Evolutionary conservation across 1,284 basidiomycete genomes (phyloP).

Genomic region (Mycena sp.): DNA sequence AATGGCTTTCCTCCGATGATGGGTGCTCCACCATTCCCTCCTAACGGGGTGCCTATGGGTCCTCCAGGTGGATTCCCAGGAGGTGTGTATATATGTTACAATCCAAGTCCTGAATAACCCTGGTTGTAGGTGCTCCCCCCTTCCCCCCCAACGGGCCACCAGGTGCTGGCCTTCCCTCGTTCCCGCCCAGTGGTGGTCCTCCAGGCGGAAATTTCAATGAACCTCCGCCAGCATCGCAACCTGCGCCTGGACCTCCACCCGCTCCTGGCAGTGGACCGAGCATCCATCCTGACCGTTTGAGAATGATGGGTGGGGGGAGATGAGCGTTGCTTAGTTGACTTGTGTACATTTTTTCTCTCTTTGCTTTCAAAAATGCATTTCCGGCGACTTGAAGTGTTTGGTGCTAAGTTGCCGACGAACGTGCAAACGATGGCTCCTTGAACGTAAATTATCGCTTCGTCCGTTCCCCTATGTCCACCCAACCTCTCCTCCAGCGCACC

Average conservation of each 20-base stretch:
- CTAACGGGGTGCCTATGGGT: slow-evolving; percentile 52
- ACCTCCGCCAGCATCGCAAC: slow-evolving; percentile 40
- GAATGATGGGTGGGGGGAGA: slow-evolving; percentile 71
- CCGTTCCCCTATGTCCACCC: slow-evolving; percentile 99
- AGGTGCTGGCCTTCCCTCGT: slow-evolving; percentile 51
- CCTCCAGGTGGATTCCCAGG: slow-evolving; percentile 52
- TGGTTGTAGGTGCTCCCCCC: slow-evolving; percentile 57
- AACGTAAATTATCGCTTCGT: too few relatives aligned
- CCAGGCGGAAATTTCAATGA: slow-evolving; percentile 42
- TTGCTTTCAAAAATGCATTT: too few relatives aligned
- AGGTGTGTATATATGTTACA: slow-evolving; percentile 41
- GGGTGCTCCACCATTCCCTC: slow-evolving; percentile 71
- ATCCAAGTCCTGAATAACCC: too few relatives aligned
- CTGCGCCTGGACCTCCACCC: slow-evolving; percentile 40
- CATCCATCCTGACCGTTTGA: slow-evolving; percentile 88
- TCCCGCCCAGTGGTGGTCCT: slow-evolving; percentile 55
- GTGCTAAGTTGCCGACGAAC: too few relatives aligned
- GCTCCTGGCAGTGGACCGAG: slow-evolving; percentile 52
- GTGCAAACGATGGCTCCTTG: too few relatives aligned
- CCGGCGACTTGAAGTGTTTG: too few relatives aligned
- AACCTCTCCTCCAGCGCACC: slow-evolving; percentile 96
- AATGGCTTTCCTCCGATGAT: slow-evolving; percentile 41
- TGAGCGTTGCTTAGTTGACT: too few relatives aligned
- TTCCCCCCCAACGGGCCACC: slow-evolving; percentile 65
- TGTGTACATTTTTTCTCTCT: too few relatives aligned